phyloP scores from a whole-genome alignment of 2,329 filamentous ascomycete genomes.

The Pochonia chlamydosporia region DNA sequence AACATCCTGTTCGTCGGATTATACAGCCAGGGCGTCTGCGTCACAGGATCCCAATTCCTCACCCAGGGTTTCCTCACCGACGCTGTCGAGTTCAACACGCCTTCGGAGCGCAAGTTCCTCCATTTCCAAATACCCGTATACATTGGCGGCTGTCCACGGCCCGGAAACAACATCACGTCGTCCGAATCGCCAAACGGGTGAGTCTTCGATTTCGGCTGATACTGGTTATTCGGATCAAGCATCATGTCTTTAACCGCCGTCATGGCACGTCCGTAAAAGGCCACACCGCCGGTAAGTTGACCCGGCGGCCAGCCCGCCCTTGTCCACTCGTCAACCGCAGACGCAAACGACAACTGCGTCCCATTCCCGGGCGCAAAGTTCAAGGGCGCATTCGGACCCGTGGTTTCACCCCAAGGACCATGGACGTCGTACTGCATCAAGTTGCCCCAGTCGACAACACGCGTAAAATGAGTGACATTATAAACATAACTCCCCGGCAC shows the following conservation, averaged over 20 bases:
- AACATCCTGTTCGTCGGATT: conserved; percentile 5
- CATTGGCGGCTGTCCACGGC: neutral
- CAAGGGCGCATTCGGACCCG: conserved; percentile 8
- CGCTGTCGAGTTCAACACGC: neutral
- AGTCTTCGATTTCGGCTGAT: neutral
- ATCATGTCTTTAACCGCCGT: conserved; percentile 4
- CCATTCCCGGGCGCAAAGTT: conserved; percentile 5
- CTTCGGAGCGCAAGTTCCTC: neutral
- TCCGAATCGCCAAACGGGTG: neutral
- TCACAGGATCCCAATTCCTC: conserved; percentile 3
- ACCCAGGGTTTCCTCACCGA: conserved; percentile 8
- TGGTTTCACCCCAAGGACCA: conserved; percentile 4
- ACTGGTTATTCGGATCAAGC: neutral
- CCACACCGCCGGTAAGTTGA: conserved; percentile 5
- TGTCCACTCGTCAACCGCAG: conserved; percentile 7
- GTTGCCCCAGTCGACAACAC: neutral
- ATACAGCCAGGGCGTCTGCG: conserved; percentile 11
- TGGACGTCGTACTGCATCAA: conserved; percentile 11
- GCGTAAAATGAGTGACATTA: neutral
- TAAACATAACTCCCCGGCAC: neutral
- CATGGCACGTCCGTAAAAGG: conserved; percentile 8
- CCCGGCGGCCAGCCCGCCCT: conserved; percentile 6
- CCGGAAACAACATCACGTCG: neutral
- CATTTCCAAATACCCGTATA: neutral
- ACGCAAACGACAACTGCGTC: conserved; percentile 4